phyloP scores from a whole-genome alignment of 2,329 filamentous ascomycete species.

The Nemania diffusa region DNA sequence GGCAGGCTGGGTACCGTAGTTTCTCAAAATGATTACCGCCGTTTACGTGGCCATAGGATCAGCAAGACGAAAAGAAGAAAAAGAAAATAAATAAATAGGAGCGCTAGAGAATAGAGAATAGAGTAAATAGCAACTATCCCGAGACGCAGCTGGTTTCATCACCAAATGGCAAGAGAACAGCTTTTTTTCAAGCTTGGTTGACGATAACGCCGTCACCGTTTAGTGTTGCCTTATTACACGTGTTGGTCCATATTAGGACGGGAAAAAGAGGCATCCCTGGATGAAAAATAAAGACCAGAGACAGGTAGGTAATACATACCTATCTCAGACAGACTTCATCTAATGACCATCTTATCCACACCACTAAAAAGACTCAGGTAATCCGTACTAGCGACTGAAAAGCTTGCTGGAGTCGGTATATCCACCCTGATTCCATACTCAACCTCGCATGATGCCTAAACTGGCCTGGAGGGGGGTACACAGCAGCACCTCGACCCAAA shows the following conservation, averaged over 20 bases:
- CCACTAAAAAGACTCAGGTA: neutral
- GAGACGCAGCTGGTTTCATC: conserved; percentile 16
- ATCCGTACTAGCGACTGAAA: neutral
- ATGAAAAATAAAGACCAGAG: conserved; percentile 17
- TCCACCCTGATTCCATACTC: conserved; percentile 1
- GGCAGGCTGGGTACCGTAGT: neutral
- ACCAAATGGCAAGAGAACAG: conserved; percentile 1
- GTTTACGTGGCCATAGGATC: neutral
- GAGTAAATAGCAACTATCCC: neutral
- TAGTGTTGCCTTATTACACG: conserved; percentile 4
- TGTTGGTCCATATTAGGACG: neutral
- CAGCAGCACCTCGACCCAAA: conserved; percentile 16
- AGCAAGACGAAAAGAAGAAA: neutral
- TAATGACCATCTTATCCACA: neutral
- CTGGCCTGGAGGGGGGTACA: conserved; percentile 10
- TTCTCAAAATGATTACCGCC: neutral
- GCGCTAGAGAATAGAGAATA: neutral
- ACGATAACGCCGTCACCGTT: conserved; percentile 1
- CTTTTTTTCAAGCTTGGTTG: conserved; percentile 2
- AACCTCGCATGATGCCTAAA: conserved; percentile 19
- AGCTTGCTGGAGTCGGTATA: neutral
- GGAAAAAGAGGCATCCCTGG: conserved; percentile 5
- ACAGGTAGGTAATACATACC: neutral
- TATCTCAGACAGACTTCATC: neutral
- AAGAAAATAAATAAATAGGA: too few species aligned